Base-by-base conservation (phyloP, 2,329 filamentous ascomycete genomes). In the Pyrenochaeta sp. region DNA sequence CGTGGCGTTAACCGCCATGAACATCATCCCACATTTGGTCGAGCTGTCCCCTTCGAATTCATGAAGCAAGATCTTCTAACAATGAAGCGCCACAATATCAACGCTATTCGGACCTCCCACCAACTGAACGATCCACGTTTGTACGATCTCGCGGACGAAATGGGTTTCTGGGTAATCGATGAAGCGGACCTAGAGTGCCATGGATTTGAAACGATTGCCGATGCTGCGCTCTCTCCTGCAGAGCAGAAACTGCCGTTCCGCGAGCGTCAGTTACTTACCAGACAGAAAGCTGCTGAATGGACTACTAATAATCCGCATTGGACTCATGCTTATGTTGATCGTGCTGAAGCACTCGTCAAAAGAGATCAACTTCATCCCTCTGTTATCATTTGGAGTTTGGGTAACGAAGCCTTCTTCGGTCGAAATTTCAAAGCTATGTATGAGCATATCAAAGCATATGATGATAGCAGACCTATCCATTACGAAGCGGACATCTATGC, bases 361-460 rank as follows among this genome's bases (percentile, higher is more conserved):
- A 82, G 90, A 15, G 89, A 91, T 73, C 90, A 90, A 76, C 89
- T 91, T 56, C 87, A 91, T 63, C 75, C 90, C 0, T 88, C 83
- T n/a, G 81, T 92, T 49, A 86, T 92, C 48, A 85, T 91, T 42
- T 92, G 90, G 90, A 89, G 86, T 46, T 79, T 92, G 0, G 90
- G 90, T 0, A 92, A 92, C 66, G 90, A 92, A 70, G 85, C 89
- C 0, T 91, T 90, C 69, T 91, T 90, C 66, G 90, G 90, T 0
- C 78, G 80, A 8, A 91, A 92, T 68, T 87, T 90, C 67, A 81
- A 81, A 45, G 86, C 85, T 34, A 92, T 92, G 90, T 88, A 88
- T 64, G 77, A 87, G 3, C 88, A 84, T 70, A 82, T 84, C 49
- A 88, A 86, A 59, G 57, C 76, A 1, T 77, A 82, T n/a, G 89